Conservation (phyloP, 176 grass and related monocot genomes). For the Melocanna baccifera region DNA sequence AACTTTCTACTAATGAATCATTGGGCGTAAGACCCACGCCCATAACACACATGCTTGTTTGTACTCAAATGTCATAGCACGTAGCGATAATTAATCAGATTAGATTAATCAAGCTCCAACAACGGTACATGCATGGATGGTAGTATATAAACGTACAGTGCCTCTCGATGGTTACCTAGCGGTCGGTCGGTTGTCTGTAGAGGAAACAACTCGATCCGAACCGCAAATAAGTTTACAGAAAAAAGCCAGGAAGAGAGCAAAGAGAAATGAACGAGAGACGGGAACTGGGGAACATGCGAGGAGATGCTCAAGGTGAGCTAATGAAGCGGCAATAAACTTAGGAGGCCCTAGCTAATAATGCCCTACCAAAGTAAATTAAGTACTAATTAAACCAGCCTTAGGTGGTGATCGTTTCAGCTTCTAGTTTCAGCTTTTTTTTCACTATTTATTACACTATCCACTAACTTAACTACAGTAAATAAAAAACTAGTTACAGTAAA, state of each 20-base stretch:
- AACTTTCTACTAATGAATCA: too few species aligned
- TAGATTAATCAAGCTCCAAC: not conserved
- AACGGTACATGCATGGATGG: not conserved
- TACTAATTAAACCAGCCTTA: not conserved
- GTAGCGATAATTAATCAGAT: not conserved
- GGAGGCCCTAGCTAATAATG: conserved; percentile 15
- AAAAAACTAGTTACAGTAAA: too few species aligned
- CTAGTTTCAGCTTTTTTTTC: too few species aligned
- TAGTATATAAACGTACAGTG: conserved; percentile 4
- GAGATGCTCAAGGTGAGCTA: not conserved
- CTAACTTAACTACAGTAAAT: too few species aligned
- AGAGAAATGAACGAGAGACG: not conserved
- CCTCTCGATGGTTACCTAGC: conserved; percentile 34
- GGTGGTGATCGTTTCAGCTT: too few species aligned
- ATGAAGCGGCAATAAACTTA: not conserved
- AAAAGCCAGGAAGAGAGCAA: not conserved
- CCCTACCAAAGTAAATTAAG: not conserved
- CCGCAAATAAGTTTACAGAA: conserved; percentile 45
- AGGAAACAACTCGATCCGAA: conserved; percentile 68
- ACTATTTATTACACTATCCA: too few species aligned
- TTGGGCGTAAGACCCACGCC: too few species aligned
- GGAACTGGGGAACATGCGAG: not conserved
- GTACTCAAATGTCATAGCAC: not conserved
- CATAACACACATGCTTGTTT: not conserved
- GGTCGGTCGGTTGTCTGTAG: conserved; percentile 79